Conservation (phyloP, 176 grass and related monocot species). For the Chloris gayana region DNA sequence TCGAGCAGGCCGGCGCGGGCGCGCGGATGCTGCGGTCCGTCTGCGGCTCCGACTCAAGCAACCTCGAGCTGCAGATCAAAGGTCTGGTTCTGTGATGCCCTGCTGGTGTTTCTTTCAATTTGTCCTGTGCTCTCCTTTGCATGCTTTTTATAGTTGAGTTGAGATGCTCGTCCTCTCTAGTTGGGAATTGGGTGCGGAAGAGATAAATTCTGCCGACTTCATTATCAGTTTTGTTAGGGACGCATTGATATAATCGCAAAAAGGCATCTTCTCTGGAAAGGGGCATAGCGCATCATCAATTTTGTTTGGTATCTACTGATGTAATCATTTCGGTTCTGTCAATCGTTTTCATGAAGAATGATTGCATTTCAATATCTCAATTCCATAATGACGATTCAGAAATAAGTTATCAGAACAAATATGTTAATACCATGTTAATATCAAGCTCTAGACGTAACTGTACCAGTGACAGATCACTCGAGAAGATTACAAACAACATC, state of each 20-base stretch:
- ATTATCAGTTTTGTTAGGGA: background rate
- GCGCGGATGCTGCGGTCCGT: constrained; percentile 56
- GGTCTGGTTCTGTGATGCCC: constrained; percentile 36
- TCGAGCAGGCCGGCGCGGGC: constrained; percentile 38
- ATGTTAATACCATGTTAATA: background rate
- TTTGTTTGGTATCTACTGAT: background rate
- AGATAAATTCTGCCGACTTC: background rate
- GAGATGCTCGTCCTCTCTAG: background rate
- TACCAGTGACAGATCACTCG: background rate
- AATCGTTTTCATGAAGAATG: background rate
- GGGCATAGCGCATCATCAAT: background rate
- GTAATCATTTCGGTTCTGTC: background rate
- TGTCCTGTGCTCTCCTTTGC: background rate
- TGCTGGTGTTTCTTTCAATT: background rate
- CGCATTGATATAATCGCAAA: background rate
- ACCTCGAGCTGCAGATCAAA: constrained; percentile 45
- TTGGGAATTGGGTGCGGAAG: background rate
- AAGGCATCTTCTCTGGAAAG: background rate
- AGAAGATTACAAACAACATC: background rate
- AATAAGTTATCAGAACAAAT: background rate
- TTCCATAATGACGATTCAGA: background rate
- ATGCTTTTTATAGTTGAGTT: background rate
- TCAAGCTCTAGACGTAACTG: background rate
- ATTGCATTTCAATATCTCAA: background rate
- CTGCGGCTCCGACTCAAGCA: constrained; percentile 41